These are phyloP conservation scores for Ophiostoma perfectum DNA, from an alignment of 2,329 filamentous ascomycete species.

Conservation along the genomic window DNA sequence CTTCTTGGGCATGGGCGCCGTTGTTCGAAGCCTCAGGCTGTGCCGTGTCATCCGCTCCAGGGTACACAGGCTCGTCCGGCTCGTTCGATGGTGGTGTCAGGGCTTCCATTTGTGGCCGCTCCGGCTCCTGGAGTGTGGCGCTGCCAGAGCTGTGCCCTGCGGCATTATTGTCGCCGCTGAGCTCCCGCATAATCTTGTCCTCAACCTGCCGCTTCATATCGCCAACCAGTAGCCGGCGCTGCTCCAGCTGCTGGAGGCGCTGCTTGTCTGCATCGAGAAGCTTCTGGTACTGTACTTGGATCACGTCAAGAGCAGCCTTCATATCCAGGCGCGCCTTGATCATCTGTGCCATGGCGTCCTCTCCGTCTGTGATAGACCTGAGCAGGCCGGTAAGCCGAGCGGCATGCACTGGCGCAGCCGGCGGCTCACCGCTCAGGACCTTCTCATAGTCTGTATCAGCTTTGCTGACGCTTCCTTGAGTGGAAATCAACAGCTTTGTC, in stretches of 20 bases:
- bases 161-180: slow-evolving; percentile 47
- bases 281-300: slow-evolving; percentile 67
- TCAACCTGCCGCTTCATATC: slow-evolving; percentile 83
- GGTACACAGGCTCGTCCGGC: slow-evolving; percentile 11
- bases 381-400: slow-evolving; percentile 84
- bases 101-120: slow-evolving; percentile 51
- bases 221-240: slow-evolving; percentile 68
- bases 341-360: slow-evolving; percentile 81
- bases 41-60: not conserved
- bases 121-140: slow-evolving; percentile 22
- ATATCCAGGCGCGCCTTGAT: slow-evolving; percentile 78
- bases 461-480: slow-evolving; percentile 60
- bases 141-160: slow-evolving; percentile 46
- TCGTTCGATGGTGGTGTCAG: slow-evolving; percentile 40
- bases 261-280: slow-evolving; percentile 66
- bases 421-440: slow-evolving; percentile 49
- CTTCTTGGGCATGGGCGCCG: not conserved
- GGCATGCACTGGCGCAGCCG: slow-evolving; percentile 84
- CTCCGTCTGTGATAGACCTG: slow-evolving; percentile 80
- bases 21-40: not conserved
- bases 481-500: slow-evolving; percentile 64
- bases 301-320: slow-evolving; percentile 73
- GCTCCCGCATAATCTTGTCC: slow-evolving; percentile 79
- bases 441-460: slow-evolving; percentile 82
- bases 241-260: slow-evolving; percentile 57